Percentiles rank a stretch among this genome's conserved stretches.
phyloP scores from a whole-genome alignment of 192 early-diverging fungal species.

The Thamnidium elegans region DNA sequence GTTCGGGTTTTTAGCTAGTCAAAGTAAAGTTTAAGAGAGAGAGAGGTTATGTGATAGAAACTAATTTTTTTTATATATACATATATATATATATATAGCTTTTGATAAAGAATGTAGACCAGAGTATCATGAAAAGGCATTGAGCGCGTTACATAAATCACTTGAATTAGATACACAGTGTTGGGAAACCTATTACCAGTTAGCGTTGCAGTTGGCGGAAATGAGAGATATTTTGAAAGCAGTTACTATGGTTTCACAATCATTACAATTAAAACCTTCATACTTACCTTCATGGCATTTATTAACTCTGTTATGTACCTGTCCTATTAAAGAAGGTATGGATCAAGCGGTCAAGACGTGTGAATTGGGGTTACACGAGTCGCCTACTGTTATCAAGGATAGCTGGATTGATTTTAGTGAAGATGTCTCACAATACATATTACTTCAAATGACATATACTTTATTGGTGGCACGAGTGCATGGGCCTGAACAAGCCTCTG shows the following conservation, averaged over 20 bases:
- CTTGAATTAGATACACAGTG: conserved; percentile 44
- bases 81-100: conserved; percentile 35
- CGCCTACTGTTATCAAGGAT: neutral
- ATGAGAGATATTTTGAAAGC: conserved; percentile 63
- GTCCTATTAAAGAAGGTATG: conserved; percentile 57
- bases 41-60: neutral
- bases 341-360: conserved; percentile 60
- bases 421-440: conserved; percentile 41
- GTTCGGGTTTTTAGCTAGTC: conserved; percentile 37
- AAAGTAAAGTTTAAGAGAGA: conserved; percentile 34
- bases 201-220: conserved; percentile 65
- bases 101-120: conserved; percentile 61
- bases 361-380: conserved; percentile 58
- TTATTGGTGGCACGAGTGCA: conserved; percentile 46
- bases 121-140: conserved; percentile 57
- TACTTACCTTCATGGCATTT: conserved; percentile 75
- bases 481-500: conserved; percentile 50
- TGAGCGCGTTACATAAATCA: conserved; percentile 51
- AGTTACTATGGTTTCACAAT: conserved; percentile 48
- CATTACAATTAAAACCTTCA: conserved; percentile 45
- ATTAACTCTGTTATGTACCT: conserved; percentile 60
- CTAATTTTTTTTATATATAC: neutral
- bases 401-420: conserved; percentile 33
- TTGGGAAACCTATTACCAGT: conserved; percentile 61
- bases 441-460: conserved; percentile 58